Base-by-base conservation (phyloP, 768 basidiomycete species). In the Udeniomyces megalosporus region DNA sequence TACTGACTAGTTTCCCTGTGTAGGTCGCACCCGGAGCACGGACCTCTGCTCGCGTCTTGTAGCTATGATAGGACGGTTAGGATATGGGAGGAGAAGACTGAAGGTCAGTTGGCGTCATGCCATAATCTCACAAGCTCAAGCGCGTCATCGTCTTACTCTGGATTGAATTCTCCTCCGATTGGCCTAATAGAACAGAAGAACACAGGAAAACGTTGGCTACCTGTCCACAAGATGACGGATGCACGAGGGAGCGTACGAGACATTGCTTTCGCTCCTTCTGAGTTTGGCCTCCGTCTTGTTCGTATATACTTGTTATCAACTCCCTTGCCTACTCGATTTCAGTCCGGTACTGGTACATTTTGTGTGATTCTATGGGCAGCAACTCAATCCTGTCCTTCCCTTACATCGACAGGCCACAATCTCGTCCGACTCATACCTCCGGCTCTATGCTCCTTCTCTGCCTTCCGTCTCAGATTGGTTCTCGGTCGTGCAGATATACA, bases 1-100 rank as follows among this genome's bases (percentile, higher is more conserved):
- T n/a, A n/a, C n/a, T n/a, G n/a, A n/a, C n/a, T 53, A 7, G 29
- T 10, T 6, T n/a, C 28, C 12, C 22, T 35, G n/a, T 8, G 15
- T 35, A 60, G 58, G 87, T 89, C 89, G 1, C 90, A 92, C 70
- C 90, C 93, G 4, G 84, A 91, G 72, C 91, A 90, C 63, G 92
- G 90, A 4, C 80, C 82, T 1, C 80, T 95, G 57, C 77, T 97
- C 60, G 89, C 89, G 0, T 88, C 86, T 3, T 81, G 83, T 4
- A 89, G 86, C 1, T 90, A 91, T 69, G 93, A 96, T 74, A 80
- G 92, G 28, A 86, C 86, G 0, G 86, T 91, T 60, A 88, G 92
- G 73, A 80, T 99, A 17, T 96, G 90, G 90, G 88, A 92, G 70
- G 86, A 73, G 76, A 71, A 72, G 44, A 58, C 61, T 17, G 53